Evolutionary conservation across 768 basidiomycete genomes (phyloP).

Genomic region (Leccinum pellstonianum): DNA sequence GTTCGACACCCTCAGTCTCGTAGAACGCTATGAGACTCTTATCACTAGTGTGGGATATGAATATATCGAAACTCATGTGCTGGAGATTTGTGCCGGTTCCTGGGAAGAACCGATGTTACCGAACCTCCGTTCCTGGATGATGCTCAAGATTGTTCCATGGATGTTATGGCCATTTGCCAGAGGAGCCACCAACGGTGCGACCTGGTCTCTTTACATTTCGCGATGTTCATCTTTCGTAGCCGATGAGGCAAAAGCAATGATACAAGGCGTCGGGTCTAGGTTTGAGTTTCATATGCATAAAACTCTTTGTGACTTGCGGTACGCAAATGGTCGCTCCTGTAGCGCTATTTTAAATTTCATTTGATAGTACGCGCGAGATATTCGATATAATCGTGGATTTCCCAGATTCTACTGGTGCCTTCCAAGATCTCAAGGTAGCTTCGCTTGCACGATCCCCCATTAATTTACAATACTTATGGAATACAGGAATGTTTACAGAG

Average conservation of each 20-base stretch:
- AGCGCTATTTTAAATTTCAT: neutral
- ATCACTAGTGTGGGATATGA: slow-evolving; percentile 84
- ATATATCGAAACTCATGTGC: slow-evolving; percentile 75
- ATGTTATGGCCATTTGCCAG: slow-evolving; percentile 78
- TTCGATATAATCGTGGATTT: slow-evolving; percentile 97
- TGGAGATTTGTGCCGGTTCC: slow-evolving; percentile 59
- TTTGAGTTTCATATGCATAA: slow-evolving; percentile 95
- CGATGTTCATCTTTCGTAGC: slow-evolving; percentile 37
- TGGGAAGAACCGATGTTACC: slow-evolving; percentile 70
- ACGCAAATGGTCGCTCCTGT: slow-evolving; percentile 22
- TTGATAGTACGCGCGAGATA: slow-evolving; percentile 70
- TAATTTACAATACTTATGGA: neutral
- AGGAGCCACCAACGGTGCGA: slow-evolving; percentile 55
- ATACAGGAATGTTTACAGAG: slow-evolving; percentile 72
- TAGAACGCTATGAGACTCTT: slow-evolving; percentile 81
- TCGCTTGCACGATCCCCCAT: neutral
- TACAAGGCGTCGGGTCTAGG: slow-evolving; percentile 74
- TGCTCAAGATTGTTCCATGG: slow-evolving; percentile 79
- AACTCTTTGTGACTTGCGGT: slow-evolving; percentile 85
- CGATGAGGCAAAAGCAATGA: slow-evolving; percentile 67
- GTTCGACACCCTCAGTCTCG: slow-evolving; percentile 69
- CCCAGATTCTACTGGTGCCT: slow-evolving; percentile 80
- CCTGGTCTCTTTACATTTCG: slow-evolving; percentile 8
- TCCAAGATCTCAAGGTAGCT: slow-evolving; percentile 79
- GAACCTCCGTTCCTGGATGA: slow-evolving; percentile 72